These are phyloP conservation scores for Mycena vulgaris DNA, from an alignment of 768 basidiomycete species.

Conservation along the genomic window DNA sequence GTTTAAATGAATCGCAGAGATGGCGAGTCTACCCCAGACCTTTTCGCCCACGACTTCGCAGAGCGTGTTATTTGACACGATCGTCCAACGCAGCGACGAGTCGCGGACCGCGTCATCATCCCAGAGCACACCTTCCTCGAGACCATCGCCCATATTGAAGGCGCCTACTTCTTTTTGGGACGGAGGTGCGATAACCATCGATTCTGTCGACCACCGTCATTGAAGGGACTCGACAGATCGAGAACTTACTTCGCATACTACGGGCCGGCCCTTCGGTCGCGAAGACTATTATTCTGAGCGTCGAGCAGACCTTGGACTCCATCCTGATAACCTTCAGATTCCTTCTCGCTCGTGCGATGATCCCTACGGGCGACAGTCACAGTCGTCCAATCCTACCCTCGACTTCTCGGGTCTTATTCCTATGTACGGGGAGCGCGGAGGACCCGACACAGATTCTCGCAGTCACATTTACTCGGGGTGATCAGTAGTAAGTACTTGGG, in stretches of 20 bases:
- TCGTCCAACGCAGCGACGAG: too few relatives aligned
- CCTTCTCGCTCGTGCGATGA: background rate
- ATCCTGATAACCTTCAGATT: background rate
- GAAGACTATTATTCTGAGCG: conserved; percentile 10
- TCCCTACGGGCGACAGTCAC: conserved; percentile 9
- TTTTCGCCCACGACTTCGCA: too few relatives aligned
- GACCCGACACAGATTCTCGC: conserved; percentile 19
- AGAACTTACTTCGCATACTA: background rate
- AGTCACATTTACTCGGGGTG: too few relatives aligned
- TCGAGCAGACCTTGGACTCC: background rate
- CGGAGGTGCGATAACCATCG: background rate
- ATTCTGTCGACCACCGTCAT: background rate
- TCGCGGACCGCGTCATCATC: too few relatives aligned
- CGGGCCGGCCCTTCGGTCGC: background rate
- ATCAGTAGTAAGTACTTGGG: too few relatives aligned
- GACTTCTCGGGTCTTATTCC: conserved; percentile 29
- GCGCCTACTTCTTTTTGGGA: conserved; percentile 9
- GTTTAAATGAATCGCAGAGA: too few relatives aligned
- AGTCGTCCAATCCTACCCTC: conserved; percentile 14
- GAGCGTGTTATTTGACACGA: too few relatives aligned
- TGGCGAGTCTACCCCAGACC: too few relatives aligned
- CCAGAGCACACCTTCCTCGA: too few relatives aligned
- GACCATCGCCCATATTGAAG: background rate
- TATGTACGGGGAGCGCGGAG: conserved; percentile 12
- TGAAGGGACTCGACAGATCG: background rate